phyloP scores from a whole-genome alignment of 2,329 filamentous ascomycete species.

The Cercospora janseana region DNA sequence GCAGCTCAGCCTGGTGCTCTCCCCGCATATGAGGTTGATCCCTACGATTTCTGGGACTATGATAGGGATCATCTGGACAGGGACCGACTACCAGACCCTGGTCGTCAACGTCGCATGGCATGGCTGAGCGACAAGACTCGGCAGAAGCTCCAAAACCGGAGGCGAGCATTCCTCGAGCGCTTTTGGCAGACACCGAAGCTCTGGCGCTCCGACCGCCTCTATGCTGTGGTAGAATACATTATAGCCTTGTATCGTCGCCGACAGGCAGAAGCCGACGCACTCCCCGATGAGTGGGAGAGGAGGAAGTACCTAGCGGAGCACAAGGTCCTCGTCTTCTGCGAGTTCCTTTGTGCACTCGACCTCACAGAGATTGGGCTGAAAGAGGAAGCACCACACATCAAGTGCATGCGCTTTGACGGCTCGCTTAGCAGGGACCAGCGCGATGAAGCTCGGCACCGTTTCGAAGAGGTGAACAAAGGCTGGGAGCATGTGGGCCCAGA shows the following conservation, averaged over 20 bases:
- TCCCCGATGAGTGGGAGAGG: background rate
- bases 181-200: background rate
- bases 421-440: background rate
- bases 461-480: background rate
- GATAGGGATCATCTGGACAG: background rate
- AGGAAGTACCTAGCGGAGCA: background rate
- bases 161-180: background rate
- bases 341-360: background rate
- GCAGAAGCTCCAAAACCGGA: background rate
- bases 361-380: background rate
- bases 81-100: background rate
- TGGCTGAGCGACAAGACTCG: background rate
- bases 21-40: background rate
- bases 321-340: background rate
- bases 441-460: background rate
- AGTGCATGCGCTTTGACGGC: background rate
- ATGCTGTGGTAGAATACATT: background rate
- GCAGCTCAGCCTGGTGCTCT: background rate
- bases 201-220: background rate
- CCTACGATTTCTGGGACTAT: background rate
- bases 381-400: background rate
- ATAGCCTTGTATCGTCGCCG: background rate
- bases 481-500: background rate
- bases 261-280: background rate
- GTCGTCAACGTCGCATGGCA: background rate